A percentile compares a stretch with the other conserved stretches of the same genome.
phyloP scores from a whole-genome alignment of 2,329 filamentous ascomycete species.

The Lithohypha guttulata region DNA sequence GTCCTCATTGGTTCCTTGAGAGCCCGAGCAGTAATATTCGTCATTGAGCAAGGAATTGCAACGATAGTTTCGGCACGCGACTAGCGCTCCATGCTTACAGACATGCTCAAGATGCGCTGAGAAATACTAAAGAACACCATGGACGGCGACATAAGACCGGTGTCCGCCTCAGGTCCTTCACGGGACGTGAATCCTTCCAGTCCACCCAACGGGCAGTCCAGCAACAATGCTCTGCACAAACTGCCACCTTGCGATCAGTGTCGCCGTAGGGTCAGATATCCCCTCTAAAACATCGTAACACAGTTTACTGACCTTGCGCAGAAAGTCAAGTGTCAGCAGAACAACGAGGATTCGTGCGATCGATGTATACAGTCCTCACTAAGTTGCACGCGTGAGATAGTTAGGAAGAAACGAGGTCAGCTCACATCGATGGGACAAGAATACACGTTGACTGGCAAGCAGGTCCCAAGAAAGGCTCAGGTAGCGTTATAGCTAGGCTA shows the following conservation, averaged over 20 bases:
- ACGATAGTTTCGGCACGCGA: background rate
- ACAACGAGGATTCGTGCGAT: slow-evolving; percentile 18
- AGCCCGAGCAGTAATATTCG: too few species aligned
- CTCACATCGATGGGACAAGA: background rate
- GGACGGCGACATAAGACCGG: background rate
- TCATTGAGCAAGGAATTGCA: too few species aligned
- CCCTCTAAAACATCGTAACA: background rate
- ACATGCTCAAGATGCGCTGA: background rate
- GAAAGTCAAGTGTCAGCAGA: slow-evolving; percentile 12
- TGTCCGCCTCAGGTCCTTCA: background rate
- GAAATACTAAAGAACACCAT: background rate
- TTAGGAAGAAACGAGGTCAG: slow-evolving; percentile 19
- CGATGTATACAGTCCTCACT: slow-evolving; percentile 18
- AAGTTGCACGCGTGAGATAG: slow-evolving; percentile 20
- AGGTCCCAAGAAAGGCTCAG: slow-evolving; percentile 22
- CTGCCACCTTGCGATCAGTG: slow-evolving; percentile 22
- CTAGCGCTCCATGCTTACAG: background rate
- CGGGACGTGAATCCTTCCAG: slow-evolving; percentile 5
- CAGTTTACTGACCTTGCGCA: slow-evolving; percentile 3
- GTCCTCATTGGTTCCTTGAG: too few species aligned
- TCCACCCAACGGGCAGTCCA: background rate
- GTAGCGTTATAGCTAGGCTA: slow-evolving; percentile 22
- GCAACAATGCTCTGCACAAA: slow-evolving; percentile 10
- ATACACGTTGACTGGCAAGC: slow-evolving; percentile 1
- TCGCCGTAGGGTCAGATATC: slow-evolving; percentile 21